Percentiles rank a stretch among this genome's conserved stretches.
These are phyloP conservation scores for Cinnamomum micranthum DNA, from an alignment of 164 flowering plant species.

Conservation along the genomic window DNA sequence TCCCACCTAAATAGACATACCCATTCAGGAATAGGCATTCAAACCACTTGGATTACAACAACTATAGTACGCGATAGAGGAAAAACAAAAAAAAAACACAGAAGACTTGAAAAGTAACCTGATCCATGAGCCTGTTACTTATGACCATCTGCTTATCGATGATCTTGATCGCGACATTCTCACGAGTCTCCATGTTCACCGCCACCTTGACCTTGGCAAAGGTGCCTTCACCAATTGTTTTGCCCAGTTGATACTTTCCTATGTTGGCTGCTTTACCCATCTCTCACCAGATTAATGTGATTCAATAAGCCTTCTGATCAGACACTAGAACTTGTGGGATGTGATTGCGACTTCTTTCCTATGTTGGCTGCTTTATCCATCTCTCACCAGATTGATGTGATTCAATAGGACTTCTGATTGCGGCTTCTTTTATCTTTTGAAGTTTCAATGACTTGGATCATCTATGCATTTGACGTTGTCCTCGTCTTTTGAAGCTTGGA, in stretches of 20 bases:
- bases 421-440: too few species aligned
- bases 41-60: too few species aligned
- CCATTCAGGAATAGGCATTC: too few species aligned
- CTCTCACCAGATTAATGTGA: background rate
- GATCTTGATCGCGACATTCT: conserved; percentile 62
- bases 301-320: too few species aligned
- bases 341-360: conserved; percentile 18
- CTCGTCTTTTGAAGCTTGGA: too few species aligned
- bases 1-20: background rate
- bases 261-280: conserved; percentile 49
- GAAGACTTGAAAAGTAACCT: conserved; percentile 26
- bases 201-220: conserved; percentile 82
- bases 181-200: conserved; percentile 32
- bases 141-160: conserved; percentile 61
- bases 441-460: too few species aligned
- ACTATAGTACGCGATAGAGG: too few species aligned
- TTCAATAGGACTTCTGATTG: too few species aligned
- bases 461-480: too few species aligned
- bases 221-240: conserved; percentile 71
- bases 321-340: too few species aligned
- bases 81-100: background rate
- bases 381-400: background rate
- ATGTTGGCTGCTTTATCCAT: conserved; percentile 47
- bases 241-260: conserved; percentile 57
- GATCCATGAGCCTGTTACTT: conserved; percentile 47